These are phyloP conservation scores for Coffea canephora DNA, from an alignment of 257 asterid genomes.

Conservation along the genomic window DNA sequence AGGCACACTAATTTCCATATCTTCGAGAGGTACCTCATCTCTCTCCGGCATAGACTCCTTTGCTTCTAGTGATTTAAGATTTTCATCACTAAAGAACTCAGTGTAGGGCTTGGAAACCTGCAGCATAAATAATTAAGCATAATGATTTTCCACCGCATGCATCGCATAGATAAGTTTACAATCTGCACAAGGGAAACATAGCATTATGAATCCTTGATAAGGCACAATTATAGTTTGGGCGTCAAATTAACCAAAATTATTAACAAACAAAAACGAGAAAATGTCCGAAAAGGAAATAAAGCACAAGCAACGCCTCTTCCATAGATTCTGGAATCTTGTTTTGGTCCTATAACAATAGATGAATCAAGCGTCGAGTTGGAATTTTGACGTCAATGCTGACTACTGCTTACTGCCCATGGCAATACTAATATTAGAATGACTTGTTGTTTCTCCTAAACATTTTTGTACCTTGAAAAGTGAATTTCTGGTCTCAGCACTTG, in stretches of 20 bases:
- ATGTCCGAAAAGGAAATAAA: background rate
- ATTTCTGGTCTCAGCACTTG: slow-evolving; percentile 76
- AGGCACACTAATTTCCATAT: slow-evolving; percentile 35
- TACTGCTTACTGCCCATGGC: background rate
- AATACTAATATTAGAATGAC: background rate
- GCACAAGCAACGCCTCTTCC: background rate
- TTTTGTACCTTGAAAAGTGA: slow-evolving; percentile 59
- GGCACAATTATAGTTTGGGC: background rate
- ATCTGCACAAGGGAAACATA: background rate
- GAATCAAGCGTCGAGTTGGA: background rate
- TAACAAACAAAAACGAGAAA: background rate
- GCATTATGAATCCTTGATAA: background rate
- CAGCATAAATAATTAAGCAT: background rate
- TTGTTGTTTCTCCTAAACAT: background rate
- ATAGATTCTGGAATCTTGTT: background rate
- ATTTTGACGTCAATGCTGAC: background rate
- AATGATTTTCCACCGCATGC: background rate
- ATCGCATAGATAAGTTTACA: background rate
- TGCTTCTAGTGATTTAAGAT: slow-evolving; percentile 45
- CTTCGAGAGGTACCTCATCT: slow-evolving; percentile 30
- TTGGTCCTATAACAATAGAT: background rate
- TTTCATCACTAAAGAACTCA: slow-evolving; percentile 54
- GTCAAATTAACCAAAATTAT: background rate
- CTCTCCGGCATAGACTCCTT: slow-evolving; percentile 28
- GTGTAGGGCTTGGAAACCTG: slow-evolving; percentile 84